Percentiles rank a stretch among this genome's conserved stretches.
These are phyloP conservation scores for Pestalotiopsis sp. DNA, from an alignment of 2,329 filamentous ascomycete genomes.

Conservation along the genomic window DNA sequence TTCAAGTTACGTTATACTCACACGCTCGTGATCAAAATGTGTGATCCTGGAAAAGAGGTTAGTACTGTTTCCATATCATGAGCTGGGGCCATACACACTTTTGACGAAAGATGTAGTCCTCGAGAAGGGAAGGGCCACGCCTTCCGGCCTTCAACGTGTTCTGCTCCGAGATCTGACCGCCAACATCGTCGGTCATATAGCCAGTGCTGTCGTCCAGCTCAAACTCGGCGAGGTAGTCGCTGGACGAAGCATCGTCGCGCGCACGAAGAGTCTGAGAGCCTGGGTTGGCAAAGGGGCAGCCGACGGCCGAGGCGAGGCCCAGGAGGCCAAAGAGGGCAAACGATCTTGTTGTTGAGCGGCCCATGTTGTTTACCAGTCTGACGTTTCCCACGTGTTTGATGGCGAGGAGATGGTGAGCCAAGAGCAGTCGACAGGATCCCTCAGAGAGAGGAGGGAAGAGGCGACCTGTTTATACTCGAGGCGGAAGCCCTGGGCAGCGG, in stretches of 20 bases:
- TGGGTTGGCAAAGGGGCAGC: slow-evolving; percentile 36
- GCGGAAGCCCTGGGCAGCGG: not conserved
- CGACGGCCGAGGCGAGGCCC: slow-evolving; percentile 27
- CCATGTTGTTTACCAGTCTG: slow-evolving; percentile 22
- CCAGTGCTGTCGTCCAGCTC: slow-evolving; percentile 56
- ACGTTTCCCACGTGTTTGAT: not conserved
- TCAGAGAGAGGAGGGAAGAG: not conserved
- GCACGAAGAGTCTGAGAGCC: slow-evolving; percentile 24
- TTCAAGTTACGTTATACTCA: slow-evolving; percentile 33
- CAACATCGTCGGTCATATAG: slow-evolving; percentile 68
- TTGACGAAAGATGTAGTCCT: slow-evolving; percentile 66
- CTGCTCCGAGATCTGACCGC: slow-evolving; percentile 69
- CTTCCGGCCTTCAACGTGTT: slow-evolving; percentile 56
- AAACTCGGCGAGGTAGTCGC: slow-evolving; percentile 33
- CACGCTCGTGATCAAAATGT: slow-evolving; percentile 57
- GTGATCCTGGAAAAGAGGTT: not conserved
- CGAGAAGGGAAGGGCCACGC: slow-evolving; percentile 61
- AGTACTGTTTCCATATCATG: not conserved
- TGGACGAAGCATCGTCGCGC: slow-evolving; percentile 23
- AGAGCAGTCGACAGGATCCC: not conserved
- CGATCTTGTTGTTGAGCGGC: slow-evolving; percentile 21
- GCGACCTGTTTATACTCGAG: not conserved
- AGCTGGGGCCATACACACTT: slow-evolving; percentile 38
- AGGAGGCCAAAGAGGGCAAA: slow-evolving; percentile 28
- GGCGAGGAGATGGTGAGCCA: not conserved